Evolutionary conservation across 192 early-diverging fungal species (phyloP), one percentile per base, ranked within the genome.

Genomic region (Linnemannia zychae): DNA sequence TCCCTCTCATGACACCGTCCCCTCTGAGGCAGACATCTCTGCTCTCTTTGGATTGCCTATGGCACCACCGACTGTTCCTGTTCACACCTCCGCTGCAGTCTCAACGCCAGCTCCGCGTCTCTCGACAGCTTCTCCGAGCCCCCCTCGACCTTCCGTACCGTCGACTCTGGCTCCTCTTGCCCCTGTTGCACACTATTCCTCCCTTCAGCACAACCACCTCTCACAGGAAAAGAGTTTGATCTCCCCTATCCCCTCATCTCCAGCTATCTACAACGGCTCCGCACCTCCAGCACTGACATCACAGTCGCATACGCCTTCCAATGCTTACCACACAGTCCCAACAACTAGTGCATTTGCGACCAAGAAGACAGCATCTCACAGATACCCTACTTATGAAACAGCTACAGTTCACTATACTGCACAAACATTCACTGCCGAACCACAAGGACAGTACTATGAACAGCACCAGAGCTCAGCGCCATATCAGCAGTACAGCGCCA

Each of bases 1-100:
- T 72, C 71, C 13, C 1, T 48, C 38, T 12, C 28, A 75, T 16
- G 13, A 49, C 44, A n/a, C 46, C 16, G 28, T 49, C 11, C 68
- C 82, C 17, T 79, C 82, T 17, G 82, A 84, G 50, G 82, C 71
- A 13, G 81, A 78, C 38, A 84, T 84, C 34, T 74, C 76, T 49
- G 82, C 82, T 7, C 72, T 84, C 77, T 84, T 84, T 84, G 82
- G 82, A 5, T 40, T 84, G 28, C 34, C 74, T 20, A 70, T 77
- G 37, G 4, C 60, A 7, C n/a, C 18, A 44, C 22, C 77, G 7
- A 33, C 50, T 11, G 17, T 15, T 17, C 67, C 38, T 15, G 28
- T 47, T 17, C 36, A 40, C 9, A 3, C 72, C 44, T 49, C 72
- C 9, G 67, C 72, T 81, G 20, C 57, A 49, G 46, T 31, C 20